These are phyloP conservation scores for Jaltomata sinuosa DNA, from an alignment of 257 asterid genomes.

Conservation along the genomic window DNA sequence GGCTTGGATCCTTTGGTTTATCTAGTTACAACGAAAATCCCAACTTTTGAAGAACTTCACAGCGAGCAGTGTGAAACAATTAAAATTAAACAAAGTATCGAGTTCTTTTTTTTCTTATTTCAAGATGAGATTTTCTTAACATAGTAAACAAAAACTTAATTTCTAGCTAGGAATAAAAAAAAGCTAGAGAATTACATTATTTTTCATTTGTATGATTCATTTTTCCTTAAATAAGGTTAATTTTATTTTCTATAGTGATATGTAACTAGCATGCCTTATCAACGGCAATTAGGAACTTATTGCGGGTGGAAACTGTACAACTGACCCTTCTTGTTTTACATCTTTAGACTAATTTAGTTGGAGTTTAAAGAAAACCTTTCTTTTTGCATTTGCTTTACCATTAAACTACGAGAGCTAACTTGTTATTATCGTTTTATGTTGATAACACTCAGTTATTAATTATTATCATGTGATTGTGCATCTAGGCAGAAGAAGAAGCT, in stretches of 20 bases:
- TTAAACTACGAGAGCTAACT: background rate
- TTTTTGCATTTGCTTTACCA: background rate
- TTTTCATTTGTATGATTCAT: background rate
- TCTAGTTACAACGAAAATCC: background rate
- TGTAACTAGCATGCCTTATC: background rate
- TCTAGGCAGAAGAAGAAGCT: slow-evolving; percentile 93
- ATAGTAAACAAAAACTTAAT: background rate
- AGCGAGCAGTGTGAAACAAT: background rate
- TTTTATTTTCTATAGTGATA: background rate
- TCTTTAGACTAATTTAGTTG: background rate
- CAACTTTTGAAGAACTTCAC: background rate
- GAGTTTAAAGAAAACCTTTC: background rate
- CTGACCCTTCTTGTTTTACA: background rate
- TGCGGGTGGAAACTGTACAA: background rate
- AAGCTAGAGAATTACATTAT: background rate
- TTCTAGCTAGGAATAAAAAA: background rate
- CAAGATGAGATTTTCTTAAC: background rate
- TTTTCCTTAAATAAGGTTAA: background rate
- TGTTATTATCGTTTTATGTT: background rate
- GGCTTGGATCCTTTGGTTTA: background rate
- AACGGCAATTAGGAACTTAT: background rate
- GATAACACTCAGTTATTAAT: background rate
- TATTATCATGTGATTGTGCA: slow-evolving; percentile 5
- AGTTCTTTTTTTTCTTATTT: background rate
- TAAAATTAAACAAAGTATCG: background rate